These are phyloP conservation scores for Erysimum pusillum DNA, from an alignment of 441 rosid genomes.

Conservation along the genomic window DNA sequence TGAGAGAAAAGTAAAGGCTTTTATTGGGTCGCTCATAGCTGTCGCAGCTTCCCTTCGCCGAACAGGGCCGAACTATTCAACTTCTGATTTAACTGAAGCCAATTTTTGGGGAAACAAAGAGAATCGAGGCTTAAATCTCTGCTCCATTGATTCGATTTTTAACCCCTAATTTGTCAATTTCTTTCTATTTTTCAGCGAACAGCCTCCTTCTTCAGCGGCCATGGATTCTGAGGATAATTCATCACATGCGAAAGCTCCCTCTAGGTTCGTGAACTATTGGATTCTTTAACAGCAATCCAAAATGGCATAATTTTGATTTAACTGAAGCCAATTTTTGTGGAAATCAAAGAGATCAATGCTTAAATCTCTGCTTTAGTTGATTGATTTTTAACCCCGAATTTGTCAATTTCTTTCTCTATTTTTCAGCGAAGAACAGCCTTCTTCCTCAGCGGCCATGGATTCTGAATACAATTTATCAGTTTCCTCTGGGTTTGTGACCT, in stretches of 20 bases:
- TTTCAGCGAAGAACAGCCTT: conserved; percentile 11
- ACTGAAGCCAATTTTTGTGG: conserved; percentile 48
- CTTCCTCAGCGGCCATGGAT: conserved; percentile 44
- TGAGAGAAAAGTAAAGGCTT: too few species aligned
- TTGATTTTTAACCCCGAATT: background rate
- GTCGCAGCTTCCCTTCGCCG: too few species aligned
- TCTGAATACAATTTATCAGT: conserved; percentile 26
- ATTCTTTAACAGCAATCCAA: background rate
- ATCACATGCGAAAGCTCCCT: background rate
- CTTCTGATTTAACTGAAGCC: too few species aligned
- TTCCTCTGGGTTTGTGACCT: conserved; percentile 14
- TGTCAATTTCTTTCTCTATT: background rate
- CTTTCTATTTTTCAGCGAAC: background rate
- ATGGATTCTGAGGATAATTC: background rate
- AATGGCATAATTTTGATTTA: conserved; percentile 52
- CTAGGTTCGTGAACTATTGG: background rate
- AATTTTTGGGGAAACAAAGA: conserved; percentile 13
- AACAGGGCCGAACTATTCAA: too few species aligned
- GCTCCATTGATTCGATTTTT: conserved; percentile 33
- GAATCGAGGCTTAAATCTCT: background rate
- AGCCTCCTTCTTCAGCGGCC: background rate
- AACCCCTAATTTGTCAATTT: background rate
- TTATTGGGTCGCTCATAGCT: too few species aligned
- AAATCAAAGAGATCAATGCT: background rate
- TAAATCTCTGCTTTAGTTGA: conserved; percentile 36